Evolutionary conservation across 176 grass and related monocot species (phyloP), one percentile per base, ranked within the genome.

Genomic region (Pontederia crassipes): DNA sequence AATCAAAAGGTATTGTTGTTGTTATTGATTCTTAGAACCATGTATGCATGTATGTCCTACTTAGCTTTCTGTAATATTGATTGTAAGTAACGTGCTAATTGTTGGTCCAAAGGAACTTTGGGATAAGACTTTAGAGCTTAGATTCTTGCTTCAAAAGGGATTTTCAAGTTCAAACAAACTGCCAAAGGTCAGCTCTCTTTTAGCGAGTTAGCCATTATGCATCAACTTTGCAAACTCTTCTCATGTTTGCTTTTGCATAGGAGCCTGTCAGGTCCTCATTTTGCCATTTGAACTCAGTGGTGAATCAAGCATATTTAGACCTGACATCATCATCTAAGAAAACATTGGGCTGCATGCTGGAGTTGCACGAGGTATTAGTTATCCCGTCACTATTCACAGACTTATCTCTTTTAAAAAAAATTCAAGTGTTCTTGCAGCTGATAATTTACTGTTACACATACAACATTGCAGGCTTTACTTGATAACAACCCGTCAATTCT

Each of bases 101-200:
- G 10, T 11, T 78, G 5, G 45, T 48, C 12, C 77, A 10, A 68
- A 97, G 92, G 83, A 47, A 10, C 68, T 90, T 35, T 96, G 92
- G 92, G 92, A 90, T 70, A 90, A 78, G 72, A 84, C 81, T 17
- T 62, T 96, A 47, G 92, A 96, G 72, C 65, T 88, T 75, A 73
- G 86, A 51, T 96, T 97, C 73, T 78, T 88, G 65, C 81, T 91
- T 52, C 87, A 91, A 64, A 97, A 91, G 53, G 40, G 73, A 28
- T 97, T 97, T 73, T 87, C 92, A 65, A 76, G 60, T 78, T 85
- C 92, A 50, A 97, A 97, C 64, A 97, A 80, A 78, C 69, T 97
- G 32, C 92, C 92, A 61, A 81, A 83, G 92, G 87, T 97, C 11
- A 64, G 49, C 28, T 40, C 28, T 60, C 15, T 46, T 18, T 49